A percentile compares a stretch with the other conserved stretches of the same genome.
Evolutionary conservation across 768 basidiomycete genomes (phyloP).

Genomic region (Antrodiella citrinella): DNA sequence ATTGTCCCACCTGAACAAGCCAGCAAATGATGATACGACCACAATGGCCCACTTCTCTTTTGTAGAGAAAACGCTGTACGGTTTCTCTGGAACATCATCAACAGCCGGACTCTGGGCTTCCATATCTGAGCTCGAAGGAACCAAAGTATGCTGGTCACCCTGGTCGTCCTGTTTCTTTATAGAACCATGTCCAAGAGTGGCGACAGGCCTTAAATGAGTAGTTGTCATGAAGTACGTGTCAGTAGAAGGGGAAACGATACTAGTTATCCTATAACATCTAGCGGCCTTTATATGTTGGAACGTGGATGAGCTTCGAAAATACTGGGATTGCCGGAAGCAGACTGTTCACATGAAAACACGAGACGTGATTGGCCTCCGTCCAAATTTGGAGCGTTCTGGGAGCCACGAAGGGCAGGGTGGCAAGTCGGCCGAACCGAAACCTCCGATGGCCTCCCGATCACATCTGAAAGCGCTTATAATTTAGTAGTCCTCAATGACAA

Average conservation of each 20-base stretch:
- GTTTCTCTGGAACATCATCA: constrained; percentile 4
- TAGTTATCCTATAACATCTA: too few relatives aligned
- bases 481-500: too few relatives aligned
- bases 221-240: too few relatives aligned
- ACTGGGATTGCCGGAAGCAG: background rate
- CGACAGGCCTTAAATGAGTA: too few relatives aligned
- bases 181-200: too few relatives aligned
- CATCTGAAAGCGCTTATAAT: background rate
- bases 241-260: too few relatives aligned
- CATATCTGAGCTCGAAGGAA: background rate
- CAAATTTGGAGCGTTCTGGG: background rate
- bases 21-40: constrained; percentile 45
- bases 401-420: too few relatives aligned
- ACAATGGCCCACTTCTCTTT: constrained; percentile 68
- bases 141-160: too few relatives aligned
- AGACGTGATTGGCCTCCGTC: background rate
- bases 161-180: too few relatives aligned
- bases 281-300: too few relatives aligned
- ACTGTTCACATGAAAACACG: background rate
- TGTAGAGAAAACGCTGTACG: constrained; percentile 41
- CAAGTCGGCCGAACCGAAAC: background rate
- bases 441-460: background rate
- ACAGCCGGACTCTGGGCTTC: background rate
- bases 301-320: too few relatives aligned
- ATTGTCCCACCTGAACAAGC: constrained; percentile 48